Conservation (phyloP, 2,329 filamentous ascomycete genomes). For the Aureobasidium namibiae region DNA sequence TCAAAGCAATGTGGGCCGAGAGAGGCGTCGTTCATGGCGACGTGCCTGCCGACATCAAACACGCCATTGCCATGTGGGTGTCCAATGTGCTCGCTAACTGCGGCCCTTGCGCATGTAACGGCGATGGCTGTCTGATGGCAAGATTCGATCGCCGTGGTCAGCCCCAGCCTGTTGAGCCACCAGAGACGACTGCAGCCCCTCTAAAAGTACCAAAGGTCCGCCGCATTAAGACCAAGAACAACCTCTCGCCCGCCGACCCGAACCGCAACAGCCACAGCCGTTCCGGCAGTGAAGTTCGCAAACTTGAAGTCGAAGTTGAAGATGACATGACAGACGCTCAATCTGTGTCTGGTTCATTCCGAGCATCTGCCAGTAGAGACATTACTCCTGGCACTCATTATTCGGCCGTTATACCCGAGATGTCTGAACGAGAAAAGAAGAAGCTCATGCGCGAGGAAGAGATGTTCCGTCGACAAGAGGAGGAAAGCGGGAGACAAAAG, state of each 20-base stretch:
- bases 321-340: constrained; percentile 49
- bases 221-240: constrained; percentile 39
- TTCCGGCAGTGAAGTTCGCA: constrained; percentile 50
- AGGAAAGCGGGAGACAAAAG: constrained; percentile 41
- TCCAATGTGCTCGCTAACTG: constrained; percentile 66
- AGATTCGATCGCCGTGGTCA: constrained; percentile 26
- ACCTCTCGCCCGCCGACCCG: constrained; percentile 47
- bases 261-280: constrained; percentile 48
- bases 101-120: constrained; percentile 68
- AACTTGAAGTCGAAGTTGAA: constrained; percentile 34
- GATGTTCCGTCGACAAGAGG: constrained; percentile 53
- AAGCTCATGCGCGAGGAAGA: constrained; percentile 57
- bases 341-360: constrained; percentile 50
- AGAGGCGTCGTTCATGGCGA: background rate
- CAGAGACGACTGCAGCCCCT: constrained; percentile 14
- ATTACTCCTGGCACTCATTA: constrained; percentile 50
- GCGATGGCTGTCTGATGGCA: constrained; percentile 27
- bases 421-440: constrained; percentile 54
- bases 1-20: constrained; percentile 13
- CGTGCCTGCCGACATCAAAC: constrained; percentile 26
- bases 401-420: constrained; percentile 40
- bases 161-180: constrained; percentile 15
- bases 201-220: constrained; percentile 34
- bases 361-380: constrained; percentile 48
- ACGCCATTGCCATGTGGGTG: constrained; percentile 55